Conservation (phyloP, 2,329 filamentous ascomycete genomes). For the Lasiodiplodia theobromae region DNA sequence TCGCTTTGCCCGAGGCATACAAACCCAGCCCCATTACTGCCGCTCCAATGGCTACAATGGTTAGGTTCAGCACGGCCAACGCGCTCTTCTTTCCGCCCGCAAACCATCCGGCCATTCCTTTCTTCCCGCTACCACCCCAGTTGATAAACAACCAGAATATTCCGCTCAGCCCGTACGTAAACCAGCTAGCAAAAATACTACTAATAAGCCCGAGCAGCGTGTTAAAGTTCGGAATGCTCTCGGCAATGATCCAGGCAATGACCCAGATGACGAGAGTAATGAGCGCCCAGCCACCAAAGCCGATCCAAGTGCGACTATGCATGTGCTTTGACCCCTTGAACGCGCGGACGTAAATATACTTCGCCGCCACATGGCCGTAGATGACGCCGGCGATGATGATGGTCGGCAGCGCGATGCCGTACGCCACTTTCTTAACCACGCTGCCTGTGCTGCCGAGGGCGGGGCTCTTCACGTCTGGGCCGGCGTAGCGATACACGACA, state of each 20-base stretch:
- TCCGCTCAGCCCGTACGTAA: constrained; percentile 60
- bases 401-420: constrained; percentile 72
- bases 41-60: constrained; percentile 8
- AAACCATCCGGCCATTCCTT: constrained; percentile 13
- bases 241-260: constrained; percentile 72
- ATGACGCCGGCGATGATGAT: constrained; percentile 76
- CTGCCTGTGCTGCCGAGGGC: constrained; percentile 69
- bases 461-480: constrained; percentile 67
- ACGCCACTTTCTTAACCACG: constrained; percentile 68
- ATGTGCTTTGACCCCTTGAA: constrained; percentile 67
- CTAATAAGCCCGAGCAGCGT: constrained; percentile 69
- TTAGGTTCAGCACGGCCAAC: constrained; percentile 17
- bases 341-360: constrained; percentile 70
- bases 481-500: constrained; percentile 73
- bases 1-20: constrained; percentile 38
- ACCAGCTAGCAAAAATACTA: constrained; percentile 71
- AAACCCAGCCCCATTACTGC: constrained; percentile 34
- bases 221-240: constrained; percentile 75
- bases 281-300: constrained; percentile 63
- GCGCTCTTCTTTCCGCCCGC: neutral
- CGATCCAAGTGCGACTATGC: constrained; percentile 56
- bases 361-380: constrained; percentile 70
- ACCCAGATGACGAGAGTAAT: constrained; percentile 63
- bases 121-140: constrained; percentile 21
- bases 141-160: constrained; percentile 56